These are phyloP conservation scores for Xylaria sp. DNA, from an alignment of 495 filamentous ascomycete genomes.

Conservation along the genomic window DNA sequence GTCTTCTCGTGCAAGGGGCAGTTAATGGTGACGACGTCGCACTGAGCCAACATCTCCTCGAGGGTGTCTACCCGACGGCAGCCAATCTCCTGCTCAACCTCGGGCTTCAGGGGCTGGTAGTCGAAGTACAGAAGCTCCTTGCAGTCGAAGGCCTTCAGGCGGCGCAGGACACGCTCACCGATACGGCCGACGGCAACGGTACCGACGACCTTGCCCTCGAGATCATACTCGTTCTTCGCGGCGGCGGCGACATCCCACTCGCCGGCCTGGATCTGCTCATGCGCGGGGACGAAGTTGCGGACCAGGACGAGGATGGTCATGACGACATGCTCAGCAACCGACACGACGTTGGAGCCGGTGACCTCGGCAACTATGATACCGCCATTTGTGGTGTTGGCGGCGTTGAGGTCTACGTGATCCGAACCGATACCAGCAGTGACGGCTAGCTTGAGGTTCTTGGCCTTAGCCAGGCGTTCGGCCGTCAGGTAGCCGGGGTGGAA, in stretches of 20 bases:
- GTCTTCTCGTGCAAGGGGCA: conserved; percentile 99
- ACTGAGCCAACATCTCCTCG: conserved; percentile 95
- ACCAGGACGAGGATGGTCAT: conserved; percentile 98
- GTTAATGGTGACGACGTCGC: conserved; percentile 99
- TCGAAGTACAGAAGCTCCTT: conserved; percentile 99
- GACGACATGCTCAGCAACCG: conserved; percentile 92
- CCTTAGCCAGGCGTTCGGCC: conserved; percentile 93
- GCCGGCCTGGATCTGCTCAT: conserved; percentile 87
- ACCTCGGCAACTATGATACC: conserved; percentile 97
- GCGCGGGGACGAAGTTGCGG: conserved; percentile 97
- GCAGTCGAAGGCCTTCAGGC: conserved; percentile 97
- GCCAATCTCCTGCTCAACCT: conserved; percentile 95
- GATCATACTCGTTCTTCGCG: conserved; percentile 97
- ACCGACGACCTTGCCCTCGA: conserved; percentile 97
- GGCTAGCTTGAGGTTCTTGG: conserved; percentile 97
- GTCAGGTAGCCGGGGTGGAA: conserved; percentile 99
- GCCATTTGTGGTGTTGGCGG: conserved; percentile 97
- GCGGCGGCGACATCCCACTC: conserved; percentile 96
- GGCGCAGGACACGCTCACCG: conserved; percentile 94
- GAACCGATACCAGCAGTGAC: conserved; percentile 97
- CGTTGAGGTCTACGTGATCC: conserved; percentile 96
- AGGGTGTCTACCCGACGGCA: conserved; percentile 84
- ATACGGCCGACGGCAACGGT: conserved; percentile 98
- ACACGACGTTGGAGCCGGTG: conserved; percentile 91
- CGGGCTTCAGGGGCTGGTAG: conserved; percentile 89